These are phyloP conservation scores for Penicillium glabrum DNA, from an alignment of 2,329 filamentous ascomycete species.

Conservation along the genomic window DNA sequence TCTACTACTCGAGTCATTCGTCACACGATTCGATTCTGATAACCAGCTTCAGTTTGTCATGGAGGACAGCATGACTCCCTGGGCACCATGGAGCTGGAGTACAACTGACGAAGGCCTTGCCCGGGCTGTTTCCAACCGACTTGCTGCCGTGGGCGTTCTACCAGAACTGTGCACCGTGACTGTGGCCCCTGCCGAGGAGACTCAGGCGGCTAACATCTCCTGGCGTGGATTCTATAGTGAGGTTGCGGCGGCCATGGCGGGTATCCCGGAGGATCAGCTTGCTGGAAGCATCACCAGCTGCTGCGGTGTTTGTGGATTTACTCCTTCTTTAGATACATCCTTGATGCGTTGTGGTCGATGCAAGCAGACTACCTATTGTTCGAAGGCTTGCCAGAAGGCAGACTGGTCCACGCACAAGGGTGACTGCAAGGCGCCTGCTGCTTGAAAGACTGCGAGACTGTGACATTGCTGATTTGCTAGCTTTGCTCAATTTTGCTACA, in stretches of 20 bases:
- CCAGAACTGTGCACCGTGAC: not conserved
- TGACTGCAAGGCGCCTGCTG: not conserved
- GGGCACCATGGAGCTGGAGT: constrained; percentile 6
- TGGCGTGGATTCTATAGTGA: not conserved
- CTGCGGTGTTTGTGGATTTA: constrained; percentile 4
- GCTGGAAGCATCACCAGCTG: not conserved
- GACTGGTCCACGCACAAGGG: constrained; percentile 1
- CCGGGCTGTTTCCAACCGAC: not conserved
- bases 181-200: not conserved
- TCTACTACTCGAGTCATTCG: constrained; percentile 6
- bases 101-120: constrained; percentile 1
- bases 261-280: not conserved
- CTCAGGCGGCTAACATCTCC: not conserved
- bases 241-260: not conserved
- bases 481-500: not conserved
- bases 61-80: not conserved
- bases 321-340: constrained; percentile 1
- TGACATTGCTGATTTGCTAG: not conserved
- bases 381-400: not conserved
- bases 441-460: not conserved
- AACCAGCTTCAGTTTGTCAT: not conserved
- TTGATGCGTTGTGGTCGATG: constrained; percentile 1
- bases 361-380: not conserved
- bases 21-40: not conserved
- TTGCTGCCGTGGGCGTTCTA: not conserved